A percentile compares a stretch with the other conserved stretches of the same genome.
phyloP scores from a whole-genome alignment of 345 rosid genomes.

The Euphorbia pulcherrima region DNA sequence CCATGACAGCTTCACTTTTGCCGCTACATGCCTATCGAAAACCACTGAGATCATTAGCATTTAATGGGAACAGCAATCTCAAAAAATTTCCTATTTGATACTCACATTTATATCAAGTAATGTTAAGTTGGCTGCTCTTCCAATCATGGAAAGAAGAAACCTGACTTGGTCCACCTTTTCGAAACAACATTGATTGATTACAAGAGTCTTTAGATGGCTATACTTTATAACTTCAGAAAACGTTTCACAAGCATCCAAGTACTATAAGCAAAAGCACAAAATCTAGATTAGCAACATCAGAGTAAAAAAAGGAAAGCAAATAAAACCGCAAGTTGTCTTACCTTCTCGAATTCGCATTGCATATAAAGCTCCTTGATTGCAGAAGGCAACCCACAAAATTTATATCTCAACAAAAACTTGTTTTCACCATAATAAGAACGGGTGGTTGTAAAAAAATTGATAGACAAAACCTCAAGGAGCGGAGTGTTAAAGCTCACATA shows the following conservation, averaged over 20 bases:
- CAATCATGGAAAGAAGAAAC: background rate
- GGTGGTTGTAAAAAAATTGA: constrained; percentile 1
- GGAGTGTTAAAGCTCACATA: constrained; percentile 5
- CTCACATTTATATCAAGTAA: constrained; percentile 1
- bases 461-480: background rate
- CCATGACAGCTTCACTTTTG: background rate
- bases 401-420: constrained; percentile 6
- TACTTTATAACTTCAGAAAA: background rate
- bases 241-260: constrained; percentile 12
- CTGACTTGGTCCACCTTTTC: constrained; percentile 8
- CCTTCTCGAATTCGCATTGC: constrained; percentile 11
- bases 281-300: background rate
- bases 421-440: background rate
- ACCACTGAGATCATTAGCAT: too few species aligned
- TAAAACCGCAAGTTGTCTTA: background rate
- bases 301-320: too few species aligned
- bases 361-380: constrained; percentile 16
- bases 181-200: constrained; percentile 4
- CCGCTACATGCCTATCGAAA: background rate
- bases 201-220: constrained; percentile 4
- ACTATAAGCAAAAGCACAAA: constrained; percentile 9
- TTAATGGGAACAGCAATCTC: too few species aligned
- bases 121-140: background rate
- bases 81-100: background rate
- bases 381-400: constrained; percentile 5